These are phyloP conservation scores for Picea abies DNA, from an alignment of 83 land plant species.

Conservation along the genomic window DNA sequence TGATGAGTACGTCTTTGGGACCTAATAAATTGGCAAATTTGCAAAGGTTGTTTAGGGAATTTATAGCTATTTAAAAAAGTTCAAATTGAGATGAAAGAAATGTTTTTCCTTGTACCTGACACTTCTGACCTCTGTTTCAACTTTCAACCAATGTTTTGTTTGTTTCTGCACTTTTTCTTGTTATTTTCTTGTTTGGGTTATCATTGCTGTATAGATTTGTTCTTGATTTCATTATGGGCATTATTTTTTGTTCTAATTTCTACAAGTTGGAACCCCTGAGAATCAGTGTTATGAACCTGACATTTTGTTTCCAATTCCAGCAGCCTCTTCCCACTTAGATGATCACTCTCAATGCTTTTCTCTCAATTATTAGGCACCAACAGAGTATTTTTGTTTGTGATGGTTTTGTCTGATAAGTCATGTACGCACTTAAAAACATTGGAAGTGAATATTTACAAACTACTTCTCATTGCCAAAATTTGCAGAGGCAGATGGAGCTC, in stretches of 20 bases:
- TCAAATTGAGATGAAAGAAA: too few species aligned
- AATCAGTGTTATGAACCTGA: too few species aligned
- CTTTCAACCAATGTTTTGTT: too few species aligned
- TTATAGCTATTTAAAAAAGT: too few species aligned
- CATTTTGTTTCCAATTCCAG: too few species aligned
- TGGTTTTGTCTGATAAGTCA: not conserved
- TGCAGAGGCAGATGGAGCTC: constrained; percentile 99
- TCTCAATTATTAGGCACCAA: not conserved
- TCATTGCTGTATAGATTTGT: not conserved
- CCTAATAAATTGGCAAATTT: not conserved
- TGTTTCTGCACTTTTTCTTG: not conserved
- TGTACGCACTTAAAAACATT: not conserved
- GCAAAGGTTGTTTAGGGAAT: not conserved
- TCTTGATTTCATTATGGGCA: too few species aligned
- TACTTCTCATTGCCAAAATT: not conserved
- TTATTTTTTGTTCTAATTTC: too few species aligned
- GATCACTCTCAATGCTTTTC: not conserved
- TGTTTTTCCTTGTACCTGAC: too few species aligned
- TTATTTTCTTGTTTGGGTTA: not conserved
- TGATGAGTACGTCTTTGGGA: constrained; percentile 78
- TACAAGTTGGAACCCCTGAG: too few species aligned
- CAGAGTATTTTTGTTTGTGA: not conserved
- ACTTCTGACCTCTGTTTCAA: too few species aligned
- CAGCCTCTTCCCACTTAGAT: not conserved
- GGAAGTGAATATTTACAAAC: not conserved